Percentiles rank a stretch among this genome's conserved stretches.
Conservation (phyloP, 495 filamentous ascomycete genomes). For the Penicillium fimorum region DNA sequence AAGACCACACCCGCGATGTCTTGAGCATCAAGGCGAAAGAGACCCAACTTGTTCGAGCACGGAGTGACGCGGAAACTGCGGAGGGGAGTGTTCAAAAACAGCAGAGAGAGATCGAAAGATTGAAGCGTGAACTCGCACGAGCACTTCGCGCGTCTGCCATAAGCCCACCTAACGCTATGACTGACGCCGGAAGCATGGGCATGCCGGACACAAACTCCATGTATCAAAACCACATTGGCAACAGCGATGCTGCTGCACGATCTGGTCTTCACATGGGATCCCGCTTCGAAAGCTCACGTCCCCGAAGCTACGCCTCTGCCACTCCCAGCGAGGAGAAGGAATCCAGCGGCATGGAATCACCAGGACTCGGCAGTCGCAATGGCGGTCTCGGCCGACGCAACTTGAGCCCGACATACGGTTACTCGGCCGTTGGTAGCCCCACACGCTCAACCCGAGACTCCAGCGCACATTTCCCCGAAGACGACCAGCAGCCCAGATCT, state of each 20-base stretch:
- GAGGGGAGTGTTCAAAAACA: conserved; percentile 80
- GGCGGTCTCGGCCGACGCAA: conserved; percentile 43
- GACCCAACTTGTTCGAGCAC: conserved; percentile 89
- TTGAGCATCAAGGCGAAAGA: conserved; percentile 97
- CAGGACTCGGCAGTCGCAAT: conserved; percentile 35
- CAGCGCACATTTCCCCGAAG: conserved; percentile 30
- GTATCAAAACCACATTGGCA: conserved; percentile 37
- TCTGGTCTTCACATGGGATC: conserved; percentile 38
- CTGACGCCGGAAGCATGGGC: conserved; percentile 37
- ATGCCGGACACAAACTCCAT: conserved; percentile 35
- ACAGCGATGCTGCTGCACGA: conserved; percentile 33
- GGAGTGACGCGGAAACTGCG: conserved; percentile 83
- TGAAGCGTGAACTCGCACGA: conserved; percentile 72
- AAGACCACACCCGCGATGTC: conserved; percentile 94
- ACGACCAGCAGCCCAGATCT: conserved; percentile 35
- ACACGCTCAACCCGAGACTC: conserved; percentile 46
- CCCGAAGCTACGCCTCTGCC: conserved; percentile 65
- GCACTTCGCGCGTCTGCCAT: conserved; percentile 45
- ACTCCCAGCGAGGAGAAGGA: conserved; percentile 83
- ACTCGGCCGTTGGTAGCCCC: conserved; percentile 58
- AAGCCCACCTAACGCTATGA: conserved; percentile 36
- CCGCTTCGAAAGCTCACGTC: conserved; percentile 39
- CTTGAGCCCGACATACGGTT: conserved; percentile 46
- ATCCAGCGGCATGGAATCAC: conserved; percentile 52
- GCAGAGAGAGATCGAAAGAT: conserved; percentile 82